Base-by-base conservation (phyloP, 164 flowering plant genomes). In the Echeveria elegans region DNA sequence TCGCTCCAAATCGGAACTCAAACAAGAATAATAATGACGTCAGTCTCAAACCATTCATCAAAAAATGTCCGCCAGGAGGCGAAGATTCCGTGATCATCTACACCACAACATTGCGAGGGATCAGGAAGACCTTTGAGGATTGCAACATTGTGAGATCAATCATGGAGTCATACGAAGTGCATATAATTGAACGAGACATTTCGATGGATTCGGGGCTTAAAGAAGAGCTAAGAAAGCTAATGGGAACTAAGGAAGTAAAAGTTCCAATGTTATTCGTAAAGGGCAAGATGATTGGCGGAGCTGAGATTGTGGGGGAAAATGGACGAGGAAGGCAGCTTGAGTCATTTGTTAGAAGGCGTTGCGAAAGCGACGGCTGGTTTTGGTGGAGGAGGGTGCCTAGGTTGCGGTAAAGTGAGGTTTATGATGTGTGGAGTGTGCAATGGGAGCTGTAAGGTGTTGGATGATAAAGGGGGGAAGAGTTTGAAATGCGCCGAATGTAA, bases 191-290 rank as follows among this genome's bases (percentile, higher is more conserved):
- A 75, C 80, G 97, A 9, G 98, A 94, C 40, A 63, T 89, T 24
- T 94, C 98, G 0, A 94, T 94, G 98, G 87, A 94, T 72, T 86
- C 89, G 0, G 97, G 93, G 69, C 87, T 80, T 36, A 86, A 78
- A 76, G 96, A 94, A 50, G 93, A 94, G 45, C 56, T 94, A 18
- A 85, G 93, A 71, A 68, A 69, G 59, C 68, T 94, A 64, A 81
- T 81, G 82, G 85, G 83, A 23, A 71, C 53, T 29, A 85, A 81
- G 75, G 83, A 79, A 43, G 86, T 85, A 26, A 84, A 72, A 66
- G 87, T 91, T 23, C 98, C 98, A 2, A n/a, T 82, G 21, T 84
- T 89, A 69, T 89, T 94, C 72, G 88, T 94, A 66, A 94, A 82
- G 66, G 96, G 98, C 34, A 86, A 92, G 74, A 58, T 89, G 74